Evolutionary conservation across 2,329 filamentous ascomycete species (phyloP).

Genomic region (Colletotrichum agaves): DNA sequence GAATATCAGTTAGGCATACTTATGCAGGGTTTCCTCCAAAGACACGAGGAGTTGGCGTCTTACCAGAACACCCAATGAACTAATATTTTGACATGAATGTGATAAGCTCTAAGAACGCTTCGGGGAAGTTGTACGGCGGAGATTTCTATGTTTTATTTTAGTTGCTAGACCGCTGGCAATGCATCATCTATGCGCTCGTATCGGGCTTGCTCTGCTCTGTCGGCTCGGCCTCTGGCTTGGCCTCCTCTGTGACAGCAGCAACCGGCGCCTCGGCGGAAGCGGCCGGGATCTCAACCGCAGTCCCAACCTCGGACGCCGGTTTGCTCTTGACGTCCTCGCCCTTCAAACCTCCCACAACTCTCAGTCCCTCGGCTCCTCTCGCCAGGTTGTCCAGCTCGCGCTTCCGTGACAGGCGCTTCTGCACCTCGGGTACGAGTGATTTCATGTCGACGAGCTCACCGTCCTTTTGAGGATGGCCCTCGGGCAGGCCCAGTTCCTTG

Average conservation of each 20-base stretch:
- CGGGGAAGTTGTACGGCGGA: background rate
- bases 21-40: too few relatives aligned
- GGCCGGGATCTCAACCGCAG: constrained; percentile 25
- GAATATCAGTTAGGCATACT: background rate
- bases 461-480: constrained; percentile 91
- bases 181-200: constrained; percentile 17
- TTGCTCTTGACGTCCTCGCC: constrained; percentile 49
- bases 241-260: constrained; percentile 13
- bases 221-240: constrained; percentile 22
- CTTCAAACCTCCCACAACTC: constrained; percentile 59
- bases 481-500: constrained; percentile 79
- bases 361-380: constrained; percentile 55
- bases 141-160: constrained; percentile 13
- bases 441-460: constrained; percentile 77
- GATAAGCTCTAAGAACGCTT: too few relatives aligned
- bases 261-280: constrained; percentile 20
- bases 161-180: constrained; percentile 15
- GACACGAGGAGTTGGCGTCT: too few relatives aligned
- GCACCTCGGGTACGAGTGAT: constrained; percentile 73
- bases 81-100: too few relatives aligned
- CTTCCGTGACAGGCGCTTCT: constrained; percentile 55
- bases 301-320: constrained; percentile 37
- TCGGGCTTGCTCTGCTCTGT: constrained; percentile 37
- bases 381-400: constrained; percentile 56
- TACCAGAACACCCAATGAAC: too few relatives aligned